Conservation (phyloP, 1,139 yeast genomes). For the Yamadazyma triangularis region DNA sequence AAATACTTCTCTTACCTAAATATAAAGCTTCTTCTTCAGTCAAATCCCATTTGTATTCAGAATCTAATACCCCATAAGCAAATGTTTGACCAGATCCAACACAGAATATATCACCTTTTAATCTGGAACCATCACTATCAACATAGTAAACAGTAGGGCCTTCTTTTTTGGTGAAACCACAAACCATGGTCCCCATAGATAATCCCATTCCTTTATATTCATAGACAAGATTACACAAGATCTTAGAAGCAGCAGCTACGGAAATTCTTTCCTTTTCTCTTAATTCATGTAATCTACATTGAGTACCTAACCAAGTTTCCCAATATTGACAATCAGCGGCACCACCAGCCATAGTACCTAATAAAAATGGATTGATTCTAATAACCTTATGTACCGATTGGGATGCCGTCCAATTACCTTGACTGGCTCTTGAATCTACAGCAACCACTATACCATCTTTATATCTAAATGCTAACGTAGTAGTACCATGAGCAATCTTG, state of each 20-base stretch:
- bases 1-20: constrained; percentile 89
- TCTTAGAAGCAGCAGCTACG: constrained; percentile 96
- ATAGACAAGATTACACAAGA: constrained; percentile 84
- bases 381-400: constrained; percentile 97
- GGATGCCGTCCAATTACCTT: constrained; percentile 97
- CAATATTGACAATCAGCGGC: constrained; percentile 99
- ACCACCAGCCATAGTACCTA: constrained; percentile 99
- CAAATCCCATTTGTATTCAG: constrained; percentile 86
- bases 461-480: constrained; percentile 93
- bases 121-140: constrained; percentile 94
- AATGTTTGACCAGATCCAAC: constrained; percentile 99
- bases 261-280: constrained; percentile 92
- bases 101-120: constrained; percentile 92
- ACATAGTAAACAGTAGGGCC: constrained; percentile 96
- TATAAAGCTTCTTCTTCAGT: constrained; percentile 89
- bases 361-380: constrained; percentile 88
- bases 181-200: constrained; percentile 98
- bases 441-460: constrained; percentile 96
- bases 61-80: constrained; percentile 98
- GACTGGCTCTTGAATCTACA: constrained; percentile 98
- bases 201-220: constrained; percentile 97
- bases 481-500: constrained; percentile 97
- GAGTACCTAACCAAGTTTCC: constrained; percentile 99
- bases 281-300: constrained; percentile 91
- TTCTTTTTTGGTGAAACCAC: constrained; percentile 93